Conservation (phyloP, 2,329 filamentous ascomycete genomes). For the Beauveria scarabaeidicola region DNA sequence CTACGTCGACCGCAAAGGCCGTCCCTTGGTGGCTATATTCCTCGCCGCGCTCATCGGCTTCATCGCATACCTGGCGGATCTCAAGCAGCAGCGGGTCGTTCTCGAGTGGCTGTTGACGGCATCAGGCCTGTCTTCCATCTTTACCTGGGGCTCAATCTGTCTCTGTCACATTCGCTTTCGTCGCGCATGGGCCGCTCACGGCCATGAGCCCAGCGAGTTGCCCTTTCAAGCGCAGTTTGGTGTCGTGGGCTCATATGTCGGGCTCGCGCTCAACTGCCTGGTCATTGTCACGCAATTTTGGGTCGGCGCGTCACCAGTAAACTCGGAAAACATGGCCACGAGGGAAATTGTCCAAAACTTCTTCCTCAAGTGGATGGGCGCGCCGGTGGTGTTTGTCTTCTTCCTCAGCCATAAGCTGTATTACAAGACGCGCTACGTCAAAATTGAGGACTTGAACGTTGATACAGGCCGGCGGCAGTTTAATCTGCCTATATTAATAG, state of each 20-base stretch:
- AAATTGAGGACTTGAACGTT: slow-evolving; percentile 64
- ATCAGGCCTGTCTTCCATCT: slow-evolving; percentile 60
- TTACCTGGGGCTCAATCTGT: slow-evolving; percentile 61
- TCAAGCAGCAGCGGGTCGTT: slow-evolving; percentile 46
- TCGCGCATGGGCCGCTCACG: slow-evolving; percentile 47
- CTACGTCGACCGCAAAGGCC: slow-evolving; percentile 68
- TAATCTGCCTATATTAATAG: slow-evolving; percentile 62
- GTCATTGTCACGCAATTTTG: slow-evolving; percentile 73
- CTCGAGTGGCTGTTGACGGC: slow-evolving; percentile 66
- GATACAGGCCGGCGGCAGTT: slow-evolving; percentile 70
- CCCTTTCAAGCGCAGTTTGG: slow-evolving; percentile 69
- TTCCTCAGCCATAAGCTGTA: slow-evolving; percentile 65
- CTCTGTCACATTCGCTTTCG: slow-evolving; percentile 58
- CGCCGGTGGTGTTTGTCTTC: slow-evolving; percentile 53
- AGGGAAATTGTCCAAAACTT: slow-evolving; percentile 48
- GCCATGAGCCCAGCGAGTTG: slow-evolving; percentile 59
- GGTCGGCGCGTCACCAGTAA: slow-evolving; percentile 64
- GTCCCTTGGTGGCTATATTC: slow-evolving; percentile 59
- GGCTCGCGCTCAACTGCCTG: slow-evolving; percentile 62
- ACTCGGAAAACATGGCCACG: slow-evolving; percentile 34
- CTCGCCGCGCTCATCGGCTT: slow-evolving; percentile 56
- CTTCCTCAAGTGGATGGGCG: slow-evolving; percentile 57
- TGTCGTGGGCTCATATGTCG: slow-evolving; percentile 65
- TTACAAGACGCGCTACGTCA: slow-evolving; percentile 55
- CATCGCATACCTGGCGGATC: slow-evolving; percentile 61